Evolutionary conservation across 1,284 basidiomycete genomes (phyloP), one percentile per base, ranked within the genome.

Genomic region (Melanopsichium pennsylvanicum): DNA sequence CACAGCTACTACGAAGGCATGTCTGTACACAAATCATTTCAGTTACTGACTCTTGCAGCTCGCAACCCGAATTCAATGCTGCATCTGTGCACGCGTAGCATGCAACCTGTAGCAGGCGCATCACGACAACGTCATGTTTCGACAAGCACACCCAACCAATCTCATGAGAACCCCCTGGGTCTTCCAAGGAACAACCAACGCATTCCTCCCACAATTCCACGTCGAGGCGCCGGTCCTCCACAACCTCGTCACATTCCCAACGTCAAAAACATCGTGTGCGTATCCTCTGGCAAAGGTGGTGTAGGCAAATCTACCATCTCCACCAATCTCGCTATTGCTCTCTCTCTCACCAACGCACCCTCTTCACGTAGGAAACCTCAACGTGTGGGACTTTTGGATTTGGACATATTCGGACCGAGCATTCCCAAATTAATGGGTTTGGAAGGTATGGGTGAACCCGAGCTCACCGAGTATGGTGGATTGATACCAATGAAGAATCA

Each of bases 291-390:
- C 13, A 97, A 97, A 79, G 96, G 95, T 5, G 95, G 95, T 2
- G 95, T 97, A 1, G 95, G 95, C 7, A 98, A 98, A 83, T 94
- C 91, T 70, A 97, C 94, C 0, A 85, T 97, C 29, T 90, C 94
- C 42, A 91, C 89, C 16, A 96, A 95, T 75, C 85, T 96, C 7
- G 93, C 93, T 0, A 86, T 90, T 43, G 86, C 89, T 0, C 86
- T 92, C 29, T 61, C 59, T 1, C 57, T 64, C 21, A 74, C 71
- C 7, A 37, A 46, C 10, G 32, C 35, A n/a, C 18, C 50, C 1
- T 27, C 55, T 0, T 15, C 43, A 11, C 38, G 40, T 31, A 22
- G 11, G 11, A 63, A 57, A n/a, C 81, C 82, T 3, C 68, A 90
- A 13, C n/a, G n/a, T n/a, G 87, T 98, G 2, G 95, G 96, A 0